A percentile compares a stretch with the other conserved stretches of the same genome.
Conservation (phyloP, 345 rosid species). For the Citrus australasica region DNA sequence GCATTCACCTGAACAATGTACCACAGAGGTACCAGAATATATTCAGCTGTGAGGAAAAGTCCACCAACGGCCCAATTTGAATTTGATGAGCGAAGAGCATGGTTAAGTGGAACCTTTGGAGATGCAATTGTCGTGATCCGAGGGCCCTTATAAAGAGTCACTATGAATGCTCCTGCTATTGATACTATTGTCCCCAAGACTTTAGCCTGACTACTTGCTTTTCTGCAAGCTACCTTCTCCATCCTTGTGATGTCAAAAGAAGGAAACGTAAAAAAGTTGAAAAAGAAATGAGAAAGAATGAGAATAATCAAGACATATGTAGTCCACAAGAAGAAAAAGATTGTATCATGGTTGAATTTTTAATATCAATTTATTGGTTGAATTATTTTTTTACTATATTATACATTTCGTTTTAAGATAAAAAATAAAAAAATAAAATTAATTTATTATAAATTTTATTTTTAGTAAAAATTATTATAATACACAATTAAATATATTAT, state of each 20-base stretch:
- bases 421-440: too few species aligned
- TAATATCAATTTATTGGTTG: too few species aligned
- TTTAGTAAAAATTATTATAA: too few species aligned
- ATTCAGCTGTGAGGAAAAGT: conserved; percentile 58
- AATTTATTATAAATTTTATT: too few species aligned
- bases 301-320: not conserved
- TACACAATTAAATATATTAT: too few species aligned
- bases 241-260: conserved; percentile 36
- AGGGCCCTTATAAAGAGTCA: conserved; percentile 75
- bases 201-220: conserved; percentile 72
- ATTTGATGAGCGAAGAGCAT: conserved; percentile 36
- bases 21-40: conserved; percentile 70
- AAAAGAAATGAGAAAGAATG: not conserved
- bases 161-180: conserved; percentile 70
- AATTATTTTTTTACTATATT: too few species aligned
- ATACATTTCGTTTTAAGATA: too few species aligned
- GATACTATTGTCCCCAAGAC: conserved; percentile 74
- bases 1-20: conserved; percentile 74
- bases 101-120: conserved; percentile 22
- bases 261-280: not conserved
- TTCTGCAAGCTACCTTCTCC: conserved; percentile 60
- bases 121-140: conserved; percentile 37
- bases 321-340: not conserved
- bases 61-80: conserved; percentile 77
- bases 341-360: too few species aligned